These are phyloP conservation scores for Fulvia fulva DNA, from an alignment of 2,329 filamentous ascomycete species.

Conservation along the genomic window DNA sequence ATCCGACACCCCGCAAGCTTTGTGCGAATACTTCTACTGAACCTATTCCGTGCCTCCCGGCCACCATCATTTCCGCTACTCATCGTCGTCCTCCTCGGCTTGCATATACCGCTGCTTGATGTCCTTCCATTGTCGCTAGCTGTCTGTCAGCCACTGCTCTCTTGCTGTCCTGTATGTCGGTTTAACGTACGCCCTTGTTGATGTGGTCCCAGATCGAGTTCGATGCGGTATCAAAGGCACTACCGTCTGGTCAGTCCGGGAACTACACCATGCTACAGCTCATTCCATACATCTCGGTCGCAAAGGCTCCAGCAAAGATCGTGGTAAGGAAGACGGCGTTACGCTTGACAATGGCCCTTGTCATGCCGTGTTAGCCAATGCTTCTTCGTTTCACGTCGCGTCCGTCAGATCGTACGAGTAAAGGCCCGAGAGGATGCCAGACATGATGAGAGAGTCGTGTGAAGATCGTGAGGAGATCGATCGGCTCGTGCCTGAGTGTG, in stretches of 20 bases:
- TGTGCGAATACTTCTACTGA: too few species aligned
- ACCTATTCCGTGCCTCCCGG: constrained; percentile 2
- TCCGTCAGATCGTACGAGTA: constrained; percentile 32
- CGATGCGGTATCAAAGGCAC: constrained; percentile 76
- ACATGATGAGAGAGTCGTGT: constrained; percentile 47
- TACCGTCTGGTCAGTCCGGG: constrained; percentile 40
- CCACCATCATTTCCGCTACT: constrained; percentile 22
- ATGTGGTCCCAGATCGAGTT: constrained; percentile 85
- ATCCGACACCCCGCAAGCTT: constrained; percentile 3
- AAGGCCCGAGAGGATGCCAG: constrained; percentile 54
- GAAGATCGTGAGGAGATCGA: neutral
- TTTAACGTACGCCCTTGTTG: constrained; percentile 79
- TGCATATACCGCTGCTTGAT: constrained; percentile 84
- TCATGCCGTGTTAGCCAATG: constrained; percentile 28
- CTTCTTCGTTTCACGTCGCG: neutral
- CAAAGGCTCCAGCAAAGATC: constrained; percentile 85
- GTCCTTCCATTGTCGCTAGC: constrained; percentile 98
- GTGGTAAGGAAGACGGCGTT: constrained; percentile 84
- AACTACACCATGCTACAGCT: neutral
- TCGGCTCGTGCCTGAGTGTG: neutral
- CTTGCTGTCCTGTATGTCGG: neutral
- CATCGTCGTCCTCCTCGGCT: constrained; percentile 46
- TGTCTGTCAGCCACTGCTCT: constrained; percentile 25
- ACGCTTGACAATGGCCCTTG: constrained; percentile 75
- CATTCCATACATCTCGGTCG: constrained; percentile 75